These are phyloP conservation scores for Pyrrhoderma noxium DNA, from an alignment of 1,284 basidiomycete species.

Conservation along the genomic window DNA sequence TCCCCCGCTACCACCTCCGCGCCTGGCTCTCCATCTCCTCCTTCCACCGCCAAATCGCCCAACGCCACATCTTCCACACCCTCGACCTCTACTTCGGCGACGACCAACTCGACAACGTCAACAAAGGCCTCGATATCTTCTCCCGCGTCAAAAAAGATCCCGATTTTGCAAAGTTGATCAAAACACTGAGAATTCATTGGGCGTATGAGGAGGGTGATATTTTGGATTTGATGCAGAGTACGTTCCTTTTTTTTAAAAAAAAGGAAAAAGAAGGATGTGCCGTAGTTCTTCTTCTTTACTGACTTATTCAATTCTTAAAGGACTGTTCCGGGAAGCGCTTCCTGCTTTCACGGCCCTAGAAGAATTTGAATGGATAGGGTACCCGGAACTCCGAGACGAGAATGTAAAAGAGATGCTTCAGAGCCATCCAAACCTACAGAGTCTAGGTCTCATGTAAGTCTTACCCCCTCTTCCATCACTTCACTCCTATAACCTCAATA, in stretches of 20 bases:
- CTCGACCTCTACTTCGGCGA: constrained; percentile 59
- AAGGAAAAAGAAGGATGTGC: too few species aligned
- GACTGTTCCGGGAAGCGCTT: constrained; percentile 51
- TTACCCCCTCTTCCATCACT: constrained; percentile 13
- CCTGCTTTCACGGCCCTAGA: constrained; percentile 50
- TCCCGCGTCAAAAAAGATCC: constrained; percentile 55
- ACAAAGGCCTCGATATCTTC: constrained; percentile 54
- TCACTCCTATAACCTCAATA: neutral
- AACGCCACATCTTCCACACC: constrained; percentile 54
- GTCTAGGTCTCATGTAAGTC: constrained; percentile 50
- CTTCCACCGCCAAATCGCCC: constrained; percentile 55
- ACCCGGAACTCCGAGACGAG: constrained; percentile 54
- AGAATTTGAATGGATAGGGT: constrained; percentile 68
- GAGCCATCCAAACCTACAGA: constrained; percentile 44
- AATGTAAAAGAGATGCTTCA: constrained; percentile 49
- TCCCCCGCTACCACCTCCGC: constrained; percentile 56
- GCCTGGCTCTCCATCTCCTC: constrained; percentile 57
- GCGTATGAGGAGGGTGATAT: constrained; percentile 59
- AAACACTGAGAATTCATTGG: constrained; percentile 54
- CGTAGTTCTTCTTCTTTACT: too few species aligned
- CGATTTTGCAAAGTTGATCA: constrained; percentile 48
- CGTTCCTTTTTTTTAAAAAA: too few species aligned
- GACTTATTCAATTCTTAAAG: too few species aligned
- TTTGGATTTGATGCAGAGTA: constrained; percentile 53
- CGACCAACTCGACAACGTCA: constrained; percentile 45